Percentiles rank a stretch among this genome's conserved stretches.
Conservation (phyloP, 2,329 filamentous ascomycete species). For the Cylindrodendrum hubeiense region DNA sequence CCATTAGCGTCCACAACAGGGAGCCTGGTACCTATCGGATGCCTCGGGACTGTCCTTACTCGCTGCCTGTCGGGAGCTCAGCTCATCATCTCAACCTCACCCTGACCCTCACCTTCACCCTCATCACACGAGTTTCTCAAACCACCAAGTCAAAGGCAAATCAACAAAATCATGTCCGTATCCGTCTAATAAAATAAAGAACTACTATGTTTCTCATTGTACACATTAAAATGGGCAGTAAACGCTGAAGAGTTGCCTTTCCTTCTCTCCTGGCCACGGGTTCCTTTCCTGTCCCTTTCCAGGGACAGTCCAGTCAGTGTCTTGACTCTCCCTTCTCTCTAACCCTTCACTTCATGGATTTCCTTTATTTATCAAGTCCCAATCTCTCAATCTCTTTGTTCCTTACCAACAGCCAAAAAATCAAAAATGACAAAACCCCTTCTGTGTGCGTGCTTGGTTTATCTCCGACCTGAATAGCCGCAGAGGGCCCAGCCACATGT, state of each 20-base stretch:
- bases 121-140: neutral
- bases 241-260: constrained; percentile 23
- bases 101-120: neutral
- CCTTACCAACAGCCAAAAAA: constrained; percentile 6
- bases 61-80: too few relatives aligned
- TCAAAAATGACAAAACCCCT: neutral
- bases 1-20: neutral
- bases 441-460: neutral
- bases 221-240: constrained; percentile 44
- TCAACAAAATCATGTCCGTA: constrained; percentile 36
- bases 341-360: constrained; percentile 8
- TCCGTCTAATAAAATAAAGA: constrained; percentile 40
- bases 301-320: constrained; percentile 7
- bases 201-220: constrained; percentile 44
- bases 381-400: constrained; percentile 21
- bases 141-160: neutral
- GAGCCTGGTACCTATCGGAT: neutral
- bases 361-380: constrained; percentile 9
- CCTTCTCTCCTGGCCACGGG: neutral
- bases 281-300: neutral
- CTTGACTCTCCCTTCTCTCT: constrained; percentile 3
- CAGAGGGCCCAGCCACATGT: too few relatives aligned
- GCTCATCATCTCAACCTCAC: neutral
- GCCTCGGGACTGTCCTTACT: neutral
- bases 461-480: too few relatives aligned